Evolutionary conservation across 2,329 filamentous ascomycete genomes (phyloP), one percentile per base, ranked within the genome.

Genomic region (Endoconidiophora laricicola): DNA sequence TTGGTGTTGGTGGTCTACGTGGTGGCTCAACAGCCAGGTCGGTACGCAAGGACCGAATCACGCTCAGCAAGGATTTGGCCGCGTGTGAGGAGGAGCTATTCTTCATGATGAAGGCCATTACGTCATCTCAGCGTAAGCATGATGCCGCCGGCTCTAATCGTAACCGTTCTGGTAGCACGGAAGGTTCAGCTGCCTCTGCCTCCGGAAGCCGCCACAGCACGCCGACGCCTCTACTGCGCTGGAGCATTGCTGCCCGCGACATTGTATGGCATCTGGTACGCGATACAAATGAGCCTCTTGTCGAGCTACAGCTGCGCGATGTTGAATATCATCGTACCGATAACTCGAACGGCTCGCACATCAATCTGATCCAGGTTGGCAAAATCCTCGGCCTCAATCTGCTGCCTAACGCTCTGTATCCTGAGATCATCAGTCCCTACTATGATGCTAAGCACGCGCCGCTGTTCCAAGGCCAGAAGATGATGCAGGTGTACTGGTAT

Each of bases 61-160:
- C 81, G n/a, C 73, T 99, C 41, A 91, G 98, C 61, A 81, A 84
- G 47, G 91, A 98, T 61, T 69, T 98, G 46, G 78, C 86, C 7
- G 79, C 79, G 18, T 95, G 86, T 59, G 91, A 96, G 62, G 91
- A 98, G 59, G 93, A 99, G 63, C 67, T 99, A 6, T 99, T 98
- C 72, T 98, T 98, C 67, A 84, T 98, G 70, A 96, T 98, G 91
- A 96, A 98, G 60, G 93, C 91, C 38, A 98, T 98, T 61, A 98
- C 91, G 1, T 93, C 87, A 2, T 93, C 90, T 4, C 91, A 98
- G 64, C 75, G 87, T 53, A 91, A 88, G 61, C 80, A 79, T 55
- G 86, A 94, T 54, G 76, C 75, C 58, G 59, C 44, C 71, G 42
- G 48, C 2, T 22, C 20, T 22, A n/a, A 9, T 4, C 14, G 42